These are phyloP conservation scores for Suillus discolor DNA, from an alignment of 768 basidiomycete genomes.

Conservation along the genomic window DNA sequence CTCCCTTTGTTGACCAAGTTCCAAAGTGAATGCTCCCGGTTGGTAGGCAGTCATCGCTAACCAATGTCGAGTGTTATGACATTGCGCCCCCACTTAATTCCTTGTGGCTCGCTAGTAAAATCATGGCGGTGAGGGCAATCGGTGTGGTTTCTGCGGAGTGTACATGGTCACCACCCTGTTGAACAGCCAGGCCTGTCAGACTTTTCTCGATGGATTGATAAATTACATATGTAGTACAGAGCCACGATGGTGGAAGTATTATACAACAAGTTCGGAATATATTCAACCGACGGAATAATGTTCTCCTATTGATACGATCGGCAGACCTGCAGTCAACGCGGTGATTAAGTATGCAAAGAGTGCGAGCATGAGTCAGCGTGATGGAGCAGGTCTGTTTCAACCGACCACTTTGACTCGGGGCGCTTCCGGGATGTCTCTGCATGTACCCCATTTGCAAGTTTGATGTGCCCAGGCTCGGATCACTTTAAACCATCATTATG, in stretches of 20 bases:
- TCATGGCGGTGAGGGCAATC: background rate
- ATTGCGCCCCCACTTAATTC: background rate
- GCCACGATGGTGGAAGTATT: background rate
- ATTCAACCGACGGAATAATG: background rate
- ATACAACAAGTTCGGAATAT: background rate
- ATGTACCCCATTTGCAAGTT: background rate
- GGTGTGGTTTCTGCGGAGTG: background rate
- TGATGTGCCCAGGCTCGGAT: background rate
- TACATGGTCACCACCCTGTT: background rate
- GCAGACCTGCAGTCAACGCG: background rate
- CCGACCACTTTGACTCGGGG: too few species aligned
- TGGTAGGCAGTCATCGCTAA: background rate
- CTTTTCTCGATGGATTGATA: background rate
- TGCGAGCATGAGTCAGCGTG: too few species aligned
- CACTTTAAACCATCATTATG: background rate
- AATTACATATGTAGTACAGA: slow-evolving; percentile 5
- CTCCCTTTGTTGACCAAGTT: background rate
- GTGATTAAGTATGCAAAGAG: background rate
- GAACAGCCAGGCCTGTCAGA: background rate
- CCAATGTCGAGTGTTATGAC: too few species aligned
- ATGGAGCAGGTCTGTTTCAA: too few species aligned
- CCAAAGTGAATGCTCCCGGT: background rate
- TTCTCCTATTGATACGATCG: background rate
- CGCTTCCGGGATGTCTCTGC: too few species aligned
- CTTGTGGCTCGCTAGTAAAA: background rate